Evolutionary conservation across 257 asterid genomes (phyloP), one percentile per base, ranked within the genome.

Genomic region (Striga asiatica): DNA sequence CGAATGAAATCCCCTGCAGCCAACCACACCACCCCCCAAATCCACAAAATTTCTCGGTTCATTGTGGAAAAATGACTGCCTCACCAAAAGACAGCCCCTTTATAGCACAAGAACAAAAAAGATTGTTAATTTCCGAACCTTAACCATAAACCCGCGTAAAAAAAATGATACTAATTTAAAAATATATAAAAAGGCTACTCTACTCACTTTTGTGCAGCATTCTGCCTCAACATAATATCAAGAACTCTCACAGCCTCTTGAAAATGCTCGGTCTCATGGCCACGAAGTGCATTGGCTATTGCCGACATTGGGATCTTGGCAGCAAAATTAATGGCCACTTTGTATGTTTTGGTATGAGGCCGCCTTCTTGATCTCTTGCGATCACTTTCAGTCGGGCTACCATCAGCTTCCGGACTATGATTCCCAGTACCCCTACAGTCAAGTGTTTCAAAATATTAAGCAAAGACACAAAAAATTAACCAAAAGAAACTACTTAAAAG

Each of bases 161-260:
- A 22, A 9, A 18, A 0, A 31, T 3, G 22, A 3, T 8, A 22
- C n/a, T 34, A 20, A 21, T 12, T 43, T 62, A 13, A 38, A 12
- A 12, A 12, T 2, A 34, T 6, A 0, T n/a, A 34, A 34, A 8
- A 17, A 37, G n/a, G n/a, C 17, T 11, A 37, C n/a, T n/a, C n/a
- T n/a, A 42, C 71, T 46, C 71, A 81, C 86, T 71, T 65, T 56
- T 75, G 69, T 12, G 88, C 80, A 41, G 92, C 95, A 50, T 75
- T 69, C 58, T 82, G 95, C 5, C 95, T 60, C 65, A 85, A 38
- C 13, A 85, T 64, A 24, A 76, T 71, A 52, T 82, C 89, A 0
- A 85, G 66, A n/a, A 82, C 89, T 69, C 94, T 71, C 19, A 87
- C 80, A 7, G 96, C 81, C 50, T 81, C 92, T 56, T 87, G 96